Conservation (phyloP, 2,329 filamentous ascomycete genomes). For the Diaporthe destruens region DNA sequence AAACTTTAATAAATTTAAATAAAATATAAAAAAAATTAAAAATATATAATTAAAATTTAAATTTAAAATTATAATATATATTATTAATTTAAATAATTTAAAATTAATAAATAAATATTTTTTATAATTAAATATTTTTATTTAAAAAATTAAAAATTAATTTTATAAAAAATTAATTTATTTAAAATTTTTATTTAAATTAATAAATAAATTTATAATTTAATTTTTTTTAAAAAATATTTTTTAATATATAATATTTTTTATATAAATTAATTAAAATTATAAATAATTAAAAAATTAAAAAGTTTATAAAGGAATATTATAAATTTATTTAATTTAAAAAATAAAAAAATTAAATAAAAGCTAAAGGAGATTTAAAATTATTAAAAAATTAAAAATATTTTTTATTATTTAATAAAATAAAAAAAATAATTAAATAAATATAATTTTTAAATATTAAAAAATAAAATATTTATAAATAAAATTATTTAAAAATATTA, state of each 20-base stretch:
- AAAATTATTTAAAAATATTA: no score
- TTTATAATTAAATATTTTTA: background rate
- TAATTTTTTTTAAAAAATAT: background rate
- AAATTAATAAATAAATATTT: background rate
- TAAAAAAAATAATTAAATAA: no score
- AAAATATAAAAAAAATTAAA: background rate
- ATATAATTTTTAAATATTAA: no score
- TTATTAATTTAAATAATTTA: background rate
- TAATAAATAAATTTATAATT: background rate
- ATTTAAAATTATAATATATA: background rate
- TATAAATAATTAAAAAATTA: no score
- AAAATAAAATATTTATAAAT: no score
- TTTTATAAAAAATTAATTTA: background rate
- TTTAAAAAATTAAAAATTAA: background rate
- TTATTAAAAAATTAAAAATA: no score
- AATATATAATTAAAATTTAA: background rate
- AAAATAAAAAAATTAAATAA: no score
- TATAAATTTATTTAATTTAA: no score
- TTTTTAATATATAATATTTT: background rate
- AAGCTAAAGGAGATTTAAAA: no score
- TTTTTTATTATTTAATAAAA: no score
- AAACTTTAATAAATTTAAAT: background rate
- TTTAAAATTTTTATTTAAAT: background rate
- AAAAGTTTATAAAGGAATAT: fast-evolving
- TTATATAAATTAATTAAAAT: background rate